Evolutionary conservation across 345 rosid genomes (phyloP).

Genomic region (Aegle marmelos): DNA sequence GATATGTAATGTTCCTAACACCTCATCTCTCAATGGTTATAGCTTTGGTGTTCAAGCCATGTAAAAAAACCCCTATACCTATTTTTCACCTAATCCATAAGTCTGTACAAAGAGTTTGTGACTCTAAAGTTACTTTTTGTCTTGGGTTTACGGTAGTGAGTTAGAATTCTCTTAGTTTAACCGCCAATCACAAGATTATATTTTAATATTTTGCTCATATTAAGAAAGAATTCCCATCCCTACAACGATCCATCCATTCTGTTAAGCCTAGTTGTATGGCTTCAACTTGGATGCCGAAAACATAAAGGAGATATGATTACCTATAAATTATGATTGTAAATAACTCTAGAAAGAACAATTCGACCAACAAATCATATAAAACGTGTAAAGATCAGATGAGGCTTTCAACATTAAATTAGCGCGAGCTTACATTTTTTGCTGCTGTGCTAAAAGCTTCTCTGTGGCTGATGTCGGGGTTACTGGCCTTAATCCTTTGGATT

Average conservation of each 20-base stretch:
- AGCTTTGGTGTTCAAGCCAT: too few relatives aligned
- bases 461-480: slow-evolving; percentile 93
- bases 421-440: slow-evolving; percentile 81
- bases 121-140: too few relatives aligned
- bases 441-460: slow-evolving; percentile 99
- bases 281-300: background rate
- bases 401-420: background rate
- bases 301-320: background rate
- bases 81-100: too few relatives aligned
- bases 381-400: background rate
- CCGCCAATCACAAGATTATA: too few relatives aligned
- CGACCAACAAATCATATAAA: background rate
- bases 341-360: background rate
- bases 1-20: too few relatives aligned
- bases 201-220: too few relatives aligned
- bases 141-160: too few relatives aligned
- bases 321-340: background rate
- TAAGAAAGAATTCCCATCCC: background rate
- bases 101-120: too few relatives aligned
- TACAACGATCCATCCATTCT: background rate
- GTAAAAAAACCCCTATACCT: too few relatives aligned
- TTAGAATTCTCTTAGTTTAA: too few relatives aligned
- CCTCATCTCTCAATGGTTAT: too few relatives aligned
- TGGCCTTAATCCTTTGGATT: slow-evolving; percentile 93
- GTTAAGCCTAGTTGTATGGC: background rate